Evolutionary conservation across 768 basidiomycete species (phyloP).

Genomic region (Dentipellis sp.): DNA sequence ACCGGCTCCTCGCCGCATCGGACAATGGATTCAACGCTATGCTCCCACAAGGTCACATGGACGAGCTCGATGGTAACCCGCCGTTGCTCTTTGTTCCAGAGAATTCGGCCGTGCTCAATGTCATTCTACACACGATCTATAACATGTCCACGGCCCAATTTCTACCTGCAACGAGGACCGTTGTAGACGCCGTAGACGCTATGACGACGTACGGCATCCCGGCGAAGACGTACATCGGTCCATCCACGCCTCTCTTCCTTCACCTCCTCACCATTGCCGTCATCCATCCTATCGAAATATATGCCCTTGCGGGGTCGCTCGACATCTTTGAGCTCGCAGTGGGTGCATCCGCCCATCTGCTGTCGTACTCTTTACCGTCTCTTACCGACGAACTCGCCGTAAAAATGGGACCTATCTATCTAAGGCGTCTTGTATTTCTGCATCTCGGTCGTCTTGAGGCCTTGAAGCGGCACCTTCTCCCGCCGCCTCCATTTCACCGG

Average conservation of each 20-base stretch:
- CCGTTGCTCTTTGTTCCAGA: constrained; percentile 52
- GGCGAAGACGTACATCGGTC: constrained; percentile 35
- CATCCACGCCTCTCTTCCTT: constrained; percentile 44
- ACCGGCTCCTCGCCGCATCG: constrained; percentile 49
- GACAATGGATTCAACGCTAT: constrained; percentile 54
- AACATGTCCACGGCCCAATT: constrained; percentile 68
- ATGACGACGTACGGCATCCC: constrained; percentile 54
- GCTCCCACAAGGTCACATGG: constrained; percentile 32
- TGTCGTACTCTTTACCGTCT: constrained; percentile 57
- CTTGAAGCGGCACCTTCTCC: constrained; percentile 65
- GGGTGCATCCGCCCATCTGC: constrained; percentile 62
- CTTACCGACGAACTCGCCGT: constrained; percentile 64
- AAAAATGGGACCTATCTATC: constrained; percentile 64
- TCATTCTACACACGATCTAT: constrained; percentile 67
- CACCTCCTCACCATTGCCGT: constrained; percentile 62
- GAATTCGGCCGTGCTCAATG: constrained; percentile 53
- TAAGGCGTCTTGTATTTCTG: constrained; percentile 75
- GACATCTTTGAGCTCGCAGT: constrained; percentile 70
- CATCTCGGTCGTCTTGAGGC: constrained; percentile 80
- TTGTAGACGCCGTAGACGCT: constrained; percentile 46
- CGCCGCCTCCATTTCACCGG: constrained; percentile 67
- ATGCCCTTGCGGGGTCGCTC: constrained; percentile 57
- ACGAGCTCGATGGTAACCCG: constrained; percentile 24
- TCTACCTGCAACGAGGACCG: constrained; percentile 52
- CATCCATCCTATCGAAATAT: constrained; percentile 59